A percentile compares a stretch with the other conserved stretches of the same genome.
These are phyloP conservation scores for Ustilago nuda DNA, from an alignment of 1,284 basidiomycete genomes.

Conservation along the genomic window DNA sequence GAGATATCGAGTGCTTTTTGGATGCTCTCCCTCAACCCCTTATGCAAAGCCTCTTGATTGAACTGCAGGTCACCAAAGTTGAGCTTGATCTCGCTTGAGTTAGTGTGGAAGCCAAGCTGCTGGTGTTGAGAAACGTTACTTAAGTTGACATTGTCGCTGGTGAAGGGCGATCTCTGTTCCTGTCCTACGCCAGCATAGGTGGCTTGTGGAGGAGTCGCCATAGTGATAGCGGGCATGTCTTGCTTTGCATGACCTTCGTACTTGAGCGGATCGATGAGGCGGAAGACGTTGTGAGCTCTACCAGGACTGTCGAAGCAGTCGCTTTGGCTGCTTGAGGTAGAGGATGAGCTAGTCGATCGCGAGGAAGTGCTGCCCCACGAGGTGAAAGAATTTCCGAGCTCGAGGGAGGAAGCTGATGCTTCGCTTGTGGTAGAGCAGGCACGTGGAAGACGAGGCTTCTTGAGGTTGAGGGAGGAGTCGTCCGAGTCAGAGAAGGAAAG, in stretches of 20 bases:
- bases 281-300: conserved; percentile 21
- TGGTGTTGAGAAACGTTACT: background rate
- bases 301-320: conserved; percentile 27
- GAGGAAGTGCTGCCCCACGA: conserved; percentile 28
- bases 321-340: conserved; percentile 18
- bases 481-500: conserved; percentile 10
- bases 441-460: conserved; percentile 32
- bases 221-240: conserved; percentile 34
- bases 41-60: conserved; percentile 12
- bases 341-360: conserved; percentile 29
- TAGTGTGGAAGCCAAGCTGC: background rate
- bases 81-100: background rate
- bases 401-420: conserved; percentile 11
- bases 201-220: conserved; percentile 4
- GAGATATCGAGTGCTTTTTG: conserved; percentile 18
- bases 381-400: conserved; percentile 13
- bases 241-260: conserved; percentile 10
- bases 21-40: conserved; percentile 19
- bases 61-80: conserved; percentile 22
- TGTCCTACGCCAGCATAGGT: background rate
- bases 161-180: conserved; percentile 19
- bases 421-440: conserved; percentile 9
- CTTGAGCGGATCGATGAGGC: conserved; percentile 14
- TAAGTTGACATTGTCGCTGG: conserved; percentile 1
- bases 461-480: conserved; percentile 11